Evolutionary conservation across 179 eudicot genomes (phyloP), one percentile per base, ranked within the genome.

Genomic region (Gypsophila paniculata): DNA sequence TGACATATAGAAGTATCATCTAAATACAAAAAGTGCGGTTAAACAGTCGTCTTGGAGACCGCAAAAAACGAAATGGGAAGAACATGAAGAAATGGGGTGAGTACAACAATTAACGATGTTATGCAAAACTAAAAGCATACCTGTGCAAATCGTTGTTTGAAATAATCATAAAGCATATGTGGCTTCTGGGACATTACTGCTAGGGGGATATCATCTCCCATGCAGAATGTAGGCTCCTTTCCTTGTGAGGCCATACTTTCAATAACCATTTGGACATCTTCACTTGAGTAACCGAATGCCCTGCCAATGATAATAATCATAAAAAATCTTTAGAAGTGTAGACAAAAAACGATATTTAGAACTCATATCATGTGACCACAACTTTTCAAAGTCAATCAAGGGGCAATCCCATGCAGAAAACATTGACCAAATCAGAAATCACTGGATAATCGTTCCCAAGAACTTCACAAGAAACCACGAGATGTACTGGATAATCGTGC

Each of bases 141-240:
- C 99, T 94, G 99, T 25, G 98, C 98, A 87, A 93, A 93, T 59
- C 98, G 88, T 81, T 93, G 98, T 90, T 93, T 93, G 88, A 93
- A 93, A 82, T 93, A 93, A 84, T 93, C 98, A 83, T 84, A 91
- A 68, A 93, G 86, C 90, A 91, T 83, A 73, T 93, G 98, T 34
- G 97, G 82, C 82, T 79, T 91, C 81, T 82, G 92, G 52, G 98
- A 93, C 82, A 93, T 85, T 42, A 81, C 89, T 75, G 98, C 97
- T 71, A 93, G 73, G 19, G 98, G 98, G 80, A 85, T 88, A 79
- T 93, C 98, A 82, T 93, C 98, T 42, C 98, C 98, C 98, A 93
- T 93, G 88, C 98, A 93, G 74, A 93, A 93, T 17, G 97, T 93
- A 60, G 97, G 97, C 77, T 93, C 99, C 90, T 94, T 94, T 60